Evolutionary conservation across 2,329 filamentous ascomycete genomes (phyloP).

Genomic region (Ophiobolus disseminans): DNA sequence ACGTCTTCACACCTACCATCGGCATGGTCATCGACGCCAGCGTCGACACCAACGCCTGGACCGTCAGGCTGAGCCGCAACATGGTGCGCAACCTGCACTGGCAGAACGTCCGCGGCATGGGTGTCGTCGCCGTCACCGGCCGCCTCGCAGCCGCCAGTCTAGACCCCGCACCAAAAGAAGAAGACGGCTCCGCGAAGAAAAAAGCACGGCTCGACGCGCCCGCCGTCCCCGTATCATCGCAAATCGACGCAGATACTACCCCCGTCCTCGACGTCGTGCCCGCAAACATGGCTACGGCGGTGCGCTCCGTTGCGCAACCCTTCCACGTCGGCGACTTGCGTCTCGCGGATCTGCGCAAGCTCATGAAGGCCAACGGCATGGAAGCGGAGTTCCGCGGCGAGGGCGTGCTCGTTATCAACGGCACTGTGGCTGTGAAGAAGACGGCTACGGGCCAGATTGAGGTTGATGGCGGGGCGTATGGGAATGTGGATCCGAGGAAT

Average conservation of each 20-base stretch:
- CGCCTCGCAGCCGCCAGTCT: conserved; percentile 62
- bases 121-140: conserved; percentile 92
- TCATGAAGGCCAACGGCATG: conserved; percentile 81
- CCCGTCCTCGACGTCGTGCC: conserved; percentile 68
- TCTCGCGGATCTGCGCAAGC: conserved; percentile 82
- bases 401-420: conserved; percentile 88
- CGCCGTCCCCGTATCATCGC: conserved; percentile 54
- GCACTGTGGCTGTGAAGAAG: conserved; percentile 86
- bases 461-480: conserved; percentile 67
- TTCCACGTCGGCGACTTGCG: conserved; percentile 94
- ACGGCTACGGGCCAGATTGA: conserved; percentile 85
- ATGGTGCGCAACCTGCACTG: conserved; percentile 88
- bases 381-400: conserved; percentile 92
- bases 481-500: conserved; percentile 50
- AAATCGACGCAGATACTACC: conserved; percentile 55
- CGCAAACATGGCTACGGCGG: conserved; percentile 70
- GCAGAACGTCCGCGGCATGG: conserved; percentile 90
- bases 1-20: conserved; percentile 83
- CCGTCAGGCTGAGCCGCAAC: conserved; percentile 83
- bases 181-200: conserved; percentile 57
- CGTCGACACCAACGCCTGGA: conserved; percentile 97
- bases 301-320: conserved; percentile 79
- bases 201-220: conserved; percentile 54
- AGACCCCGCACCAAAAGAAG: conserved; percentile 50
- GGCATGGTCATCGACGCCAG: conserved; percentile 83